Percentiles rank a stretch among this genome's conserved stretches.
These are phyloP conservation scores for Viola odorata DNA, from an alignment of 345 rosid genomes.

Conservation along the genomic window DNA sequence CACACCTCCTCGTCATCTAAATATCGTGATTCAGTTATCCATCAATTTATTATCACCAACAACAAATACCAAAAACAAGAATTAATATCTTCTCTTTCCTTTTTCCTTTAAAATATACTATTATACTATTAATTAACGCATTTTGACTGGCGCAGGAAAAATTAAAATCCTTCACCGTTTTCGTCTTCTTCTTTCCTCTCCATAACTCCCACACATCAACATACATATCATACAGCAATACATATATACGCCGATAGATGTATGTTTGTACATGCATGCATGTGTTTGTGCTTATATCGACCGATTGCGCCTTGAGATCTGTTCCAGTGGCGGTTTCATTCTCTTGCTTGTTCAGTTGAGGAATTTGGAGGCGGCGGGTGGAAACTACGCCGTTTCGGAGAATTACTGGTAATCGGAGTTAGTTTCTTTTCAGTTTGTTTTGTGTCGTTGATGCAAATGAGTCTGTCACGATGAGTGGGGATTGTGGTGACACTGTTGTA, in stretches of 20 bases:
- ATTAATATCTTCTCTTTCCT: not conserved
- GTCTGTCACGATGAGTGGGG: slow-evolving; percentile 21
- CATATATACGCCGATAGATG: too few species aligned
- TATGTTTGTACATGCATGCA: too few species aligned
- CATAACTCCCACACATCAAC: not conserved
- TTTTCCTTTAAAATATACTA: not conserved
- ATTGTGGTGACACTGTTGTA: slow-evolving; percentile 38
- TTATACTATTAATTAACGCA: too few species aligned
- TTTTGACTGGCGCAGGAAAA: too few species aligned
- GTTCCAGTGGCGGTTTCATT: too few species aligned
- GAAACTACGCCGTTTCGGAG: not conserved
- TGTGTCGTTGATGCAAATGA: slow-evolving; percentile 12
- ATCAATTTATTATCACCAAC: not conserved
- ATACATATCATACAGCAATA: too few species aligned
- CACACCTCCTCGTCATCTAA: not conserved
- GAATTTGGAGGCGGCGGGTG: not conserved
- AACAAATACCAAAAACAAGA: too few species aligned
- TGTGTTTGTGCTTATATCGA: too few species aligned
- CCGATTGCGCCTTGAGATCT: too few species aligned
- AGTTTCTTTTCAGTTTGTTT: slow-evolving; percentile 5
- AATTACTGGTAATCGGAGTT: slow-evolving; percentile 2
- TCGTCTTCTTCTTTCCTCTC: not conserved
- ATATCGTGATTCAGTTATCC: not conserved
- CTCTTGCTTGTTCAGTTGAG: too few species aligned
- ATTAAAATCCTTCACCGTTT: not conserved